Percentiles rank a stretch among this genome's conserved stretches.
Evolutionary conservation across 768 basidiomycete genomes (phyloP).

Genomic region (Mycena maculata): DNA sequence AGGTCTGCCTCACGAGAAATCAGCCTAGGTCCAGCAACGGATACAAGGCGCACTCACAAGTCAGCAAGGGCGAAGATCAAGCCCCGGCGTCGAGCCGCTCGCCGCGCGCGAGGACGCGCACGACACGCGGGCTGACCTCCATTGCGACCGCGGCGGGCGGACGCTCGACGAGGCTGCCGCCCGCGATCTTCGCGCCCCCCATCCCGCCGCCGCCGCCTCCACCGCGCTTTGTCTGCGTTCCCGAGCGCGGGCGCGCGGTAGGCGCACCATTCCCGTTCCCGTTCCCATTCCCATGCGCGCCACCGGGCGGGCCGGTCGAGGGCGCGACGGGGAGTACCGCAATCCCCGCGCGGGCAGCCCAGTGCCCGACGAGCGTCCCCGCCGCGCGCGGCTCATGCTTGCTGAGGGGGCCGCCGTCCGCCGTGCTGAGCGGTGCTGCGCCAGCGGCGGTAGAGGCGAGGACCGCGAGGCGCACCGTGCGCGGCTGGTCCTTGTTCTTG

Average conservation of each 20-base stretch:
- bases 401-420: conserved; percentile 66
- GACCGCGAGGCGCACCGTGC: conserved; percentile 38
- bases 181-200: conserved; percentile 33
- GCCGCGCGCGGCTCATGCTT: conserved; percentile 74
- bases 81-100: conserved; percentile 78
- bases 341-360: conserved; percentile 76
- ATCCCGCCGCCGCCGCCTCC: conserved; percentile 26
- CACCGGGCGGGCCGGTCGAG: conserved; percentile 19
- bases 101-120: conserved; percentile 84
- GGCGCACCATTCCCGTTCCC: no score
- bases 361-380: conserved; percentile 71
- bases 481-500: no score
- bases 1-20: not conserved
- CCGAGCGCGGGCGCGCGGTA: conserved; percentile 22
- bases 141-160: conserved; percentile 83
- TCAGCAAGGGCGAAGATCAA: not conserved
- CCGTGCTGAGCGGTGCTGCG: conserved; percentile 63
- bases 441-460: conserved; percentile 37
- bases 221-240: conserved; percentile 42
- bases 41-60: not conserved
- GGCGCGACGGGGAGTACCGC: conserved; percentile 66
- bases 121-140: conserved; percentile 84
- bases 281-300: no score
- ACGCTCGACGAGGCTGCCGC: conserved; percentile 71
- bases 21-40: not conserved